Conservation (phyloP, 306 rosid genomes). For the Nissolia schottii region DNA sequence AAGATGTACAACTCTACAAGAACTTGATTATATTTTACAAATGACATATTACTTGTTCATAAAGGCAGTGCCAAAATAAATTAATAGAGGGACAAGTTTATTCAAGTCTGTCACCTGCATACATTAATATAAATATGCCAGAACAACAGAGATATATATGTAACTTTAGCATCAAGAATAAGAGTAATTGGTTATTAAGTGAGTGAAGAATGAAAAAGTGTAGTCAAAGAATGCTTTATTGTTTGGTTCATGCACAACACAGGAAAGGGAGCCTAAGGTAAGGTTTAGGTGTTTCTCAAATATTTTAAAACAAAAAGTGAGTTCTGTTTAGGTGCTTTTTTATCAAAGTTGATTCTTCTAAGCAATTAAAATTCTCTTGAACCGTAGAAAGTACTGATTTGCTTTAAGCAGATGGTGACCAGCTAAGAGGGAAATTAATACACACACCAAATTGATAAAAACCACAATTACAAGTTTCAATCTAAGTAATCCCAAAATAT, state of each 20-base stretch:
- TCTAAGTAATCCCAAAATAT: conserved; percentile 1
- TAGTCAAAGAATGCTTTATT: conserved; percentile 22
- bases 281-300: conserved; percentile 20
- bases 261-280: conserved; percentile 3
- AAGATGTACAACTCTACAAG: neutral
- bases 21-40: neutral
- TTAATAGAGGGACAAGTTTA: neutral
- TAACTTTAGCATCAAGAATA: neutral
- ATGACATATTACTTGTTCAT: neutral
- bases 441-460: conserved; percentile 8
- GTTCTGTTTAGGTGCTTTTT: conserved; percentile 7
- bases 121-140: neutral
- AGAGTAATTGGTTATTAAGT: neutral
- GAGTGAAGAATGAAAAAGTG: conserved; percentile 3
- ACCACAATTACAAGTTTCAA: conserved; percentile 6
- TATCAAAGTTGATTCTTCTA: conserved; percentile 25
- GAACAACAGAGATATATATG: neutral
- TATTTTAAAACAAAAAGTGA: conserved; percentile 14
- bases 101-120: neutral
- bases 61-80: neutral
- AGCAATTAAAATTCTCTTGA: conserved; percentile 23
- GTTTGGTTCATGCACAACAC: conserved; percentile 26
- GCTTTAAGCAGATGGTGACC: conserved; percentile 1
- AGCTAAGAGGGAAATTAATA: neutral
- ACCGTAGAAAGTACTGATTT: conserved; percentile 5